A percentile compares a stretch with the other conserved stretches of the same genome.
Evolutionary conservation across 805 yeast genomes (phyloP).

Genomic region (Blastobotrys chiropterorum): DNA sequence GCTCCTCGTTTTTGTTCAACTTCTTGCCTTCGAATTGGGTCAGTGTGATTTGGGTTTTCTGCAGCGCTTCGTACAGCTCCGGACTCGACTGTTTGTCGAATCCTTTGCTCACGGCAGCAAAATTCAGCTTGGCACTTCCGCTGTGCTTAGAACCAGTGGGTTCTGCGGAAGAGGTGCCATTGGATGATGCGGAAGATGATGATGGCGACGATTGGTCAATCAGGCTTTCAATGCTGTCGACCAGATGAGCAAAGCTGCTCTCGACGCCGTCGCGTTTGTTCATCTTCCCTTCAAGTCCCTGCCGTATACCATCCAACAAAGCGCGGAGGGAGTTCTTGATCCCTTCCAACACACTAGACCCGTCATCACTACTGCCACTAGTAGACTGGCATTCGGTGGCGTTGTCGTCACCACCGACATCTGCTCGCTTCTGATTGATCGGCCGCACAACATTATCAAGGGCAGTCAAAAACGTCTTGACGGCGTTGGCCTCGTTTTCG

Average conservation of each 20-base stretch:
- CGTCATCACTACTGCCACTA: not conserved
- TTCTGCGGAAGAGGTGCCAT: not conserved
- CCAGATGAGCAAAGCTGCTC: not conserved
- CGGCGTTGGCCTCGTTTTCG: not conserved
- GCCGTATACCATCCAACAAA: not conserved
- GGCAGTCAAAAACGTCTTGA: not conserved
- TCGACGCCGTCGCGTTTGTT: not conserved
- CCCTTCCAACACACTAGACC: not conserved
- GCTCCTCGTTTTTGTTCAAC: not conserved
- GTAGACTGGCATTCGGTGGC: not conserved
- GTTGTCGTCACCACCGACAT: not conserved
- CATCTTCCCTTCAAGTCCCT: not conserved
- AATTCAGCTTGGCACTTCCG: not conserved
- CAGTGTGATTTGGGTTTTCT: not conserved
- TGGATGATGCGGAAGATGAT: not conserved
- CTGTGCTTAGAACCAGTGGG: no score
- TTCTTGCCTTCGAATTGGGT: not conserved
- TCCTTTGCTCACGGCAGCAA: slow-evolving; percentile 61
- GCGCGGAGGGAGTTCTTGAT: not conserved
- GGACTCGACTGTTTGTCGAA: slow-evolving; percentile 64
- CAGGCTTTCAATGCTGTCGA: not conserved
- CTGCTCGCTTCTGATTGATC: not conserved
- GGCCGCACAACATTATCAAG: not conserved
- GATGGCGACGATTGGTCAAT: not conserved
- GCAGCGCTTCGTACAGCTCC: not conserved